Evolutionary conservation across 306 rosid species (phyloP).

Genomic region (Rosa persica): DNA sequence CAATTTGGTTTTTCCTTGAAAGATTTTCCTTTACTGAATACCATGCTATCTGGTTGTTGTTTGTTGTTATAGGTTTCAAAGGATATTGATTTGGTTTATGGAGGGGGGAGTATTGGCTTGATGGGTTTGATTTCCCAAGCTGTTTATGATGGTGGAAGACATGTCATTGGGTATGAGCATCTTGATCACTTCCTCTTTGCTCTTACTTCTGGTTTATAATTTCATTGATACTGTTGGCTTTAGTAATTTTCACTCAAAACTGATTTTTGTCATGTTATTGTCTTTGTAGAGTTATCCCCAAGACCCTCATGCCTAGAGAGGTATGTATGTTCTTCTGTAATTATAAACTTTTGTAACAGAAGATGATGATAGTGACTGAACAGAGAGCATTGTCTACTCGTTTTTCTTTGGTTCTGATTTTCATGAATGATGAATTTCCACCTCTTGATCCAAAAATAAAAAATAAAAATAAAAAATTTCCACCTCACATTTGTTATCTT

Average conservation of each 20-base stretch:
- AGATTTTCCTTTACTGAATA: neutral
- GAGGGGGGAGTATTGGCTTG: conserved; percentile 97
- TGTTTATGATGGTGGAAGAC: conserved; percentile 85
- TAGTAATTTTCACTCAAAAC: conserved; percentile 11
- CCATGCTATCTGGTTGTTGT: neutral
- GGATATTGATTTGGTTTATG: conserved; percentile 92
- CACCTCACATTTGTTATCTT: conserved; percentile 70
- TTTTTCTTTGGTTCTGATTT: conserved; percentile 20
- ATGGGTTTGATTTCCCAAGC: conserved; percentile 97
- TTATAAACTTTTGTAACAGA: conserved; percentile 28
- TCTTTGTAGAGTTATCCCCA: conserved; percentile 85
- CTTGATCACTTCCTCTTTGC: neutral
- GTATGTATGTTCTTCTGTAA: conserved; percentile 41
- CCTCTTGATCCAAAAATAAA: no score
- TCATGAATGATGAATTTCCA: conserved; percentile 41
- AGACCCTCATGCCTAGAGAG: conserved; percentile 98
- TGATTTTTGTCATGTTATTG: conserved; percentile 45
- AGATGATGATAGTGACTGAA: conserved; percentile 42
- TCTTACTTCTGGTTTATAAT: conserved; percentile 1
- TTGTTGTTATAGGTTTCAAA: conserved; percentile 59
- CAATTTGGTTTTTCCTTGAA: no score
- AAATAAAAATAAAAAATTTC: no score
- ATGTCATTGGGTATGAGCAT: conserved; percentile 75
- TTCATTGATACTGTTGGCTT: neutral
- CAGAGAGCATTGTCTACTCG: conserved; percentile 35